A percentile compares a stretch with the other conserved stretches of the same genome.
phyloP scores from a whole-genome alignment of 1,284 basidiomycete species.

The Chalciporus sp. region DNA sequence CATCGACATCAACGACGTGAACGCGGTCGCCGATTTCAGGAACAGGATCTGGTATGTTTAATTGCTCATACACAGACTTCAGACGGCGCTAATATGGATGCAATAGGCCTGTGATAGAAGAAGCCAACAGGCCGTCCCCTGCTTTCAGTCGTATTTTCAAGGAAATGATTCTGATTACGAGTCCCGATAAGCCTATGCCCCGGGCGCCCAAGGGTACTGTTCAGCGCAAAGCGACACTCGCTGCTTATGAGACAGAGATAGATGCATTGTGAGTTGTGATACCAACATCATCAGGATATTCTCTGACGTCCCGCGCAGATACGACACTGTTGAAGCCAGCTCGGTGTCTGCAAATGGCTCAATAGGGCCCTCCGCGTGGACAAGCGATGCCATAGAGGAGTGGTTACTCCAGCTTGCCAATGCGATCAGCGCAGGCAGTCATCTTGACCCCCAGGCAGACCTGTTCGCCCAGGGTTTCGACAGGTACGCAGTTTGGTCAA shows the following conservation, averaged over 20 bases:
- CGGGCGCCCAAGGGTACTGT: constrained; percentile 30
- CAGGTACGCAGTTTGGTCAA: constrained; percentile 24
- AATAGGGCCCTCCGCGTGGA: constrained; percentile 28
- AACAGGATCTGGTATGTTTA: constrained; percentile 41
- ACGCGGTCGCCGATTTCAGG: constrained; percentile 34
- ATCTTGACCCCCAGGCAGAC: constrained; percentile 22
- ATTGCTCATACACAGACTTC: not conserved
- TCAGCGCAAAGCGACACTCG: constrained; percentile 24
- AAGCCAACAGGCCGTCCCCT: constrained; percentile 30
- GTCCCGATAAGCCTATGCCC: constrained; percentile 21
- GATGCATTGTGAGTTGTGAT: constrained; percentile 23
- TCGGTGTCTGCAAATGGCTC: constrained; percentile 9
- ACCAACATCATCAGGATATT: not conserved
- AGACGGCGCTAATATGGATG: constrained; percentile 1
- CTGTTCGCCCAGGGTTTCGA: constrained; percentile 40
- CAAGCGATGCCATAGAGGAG: constrained; percentile 16
- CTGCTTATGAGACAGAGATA: constrained; percentile 29
- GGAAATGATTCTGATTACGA: constrained; percentile 30
- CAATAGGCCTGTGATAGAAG: constrained; percentile 25
- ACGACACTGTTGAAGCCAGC: constrained; percentile 31
- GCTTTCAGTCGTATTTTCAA: constrained; percentile 35
- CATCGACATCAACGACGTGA: constrained; percentile 33
- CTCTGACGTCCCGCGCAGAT: constrained; percentile 16
- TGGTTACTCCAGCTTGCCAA: constrained; percentile 35
- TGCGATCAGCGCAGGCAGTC: constrained; percentile 21